phyloP scores from a whole-genome alignment of 805 yeast species.

The Yarrowia sp. region DNA sequence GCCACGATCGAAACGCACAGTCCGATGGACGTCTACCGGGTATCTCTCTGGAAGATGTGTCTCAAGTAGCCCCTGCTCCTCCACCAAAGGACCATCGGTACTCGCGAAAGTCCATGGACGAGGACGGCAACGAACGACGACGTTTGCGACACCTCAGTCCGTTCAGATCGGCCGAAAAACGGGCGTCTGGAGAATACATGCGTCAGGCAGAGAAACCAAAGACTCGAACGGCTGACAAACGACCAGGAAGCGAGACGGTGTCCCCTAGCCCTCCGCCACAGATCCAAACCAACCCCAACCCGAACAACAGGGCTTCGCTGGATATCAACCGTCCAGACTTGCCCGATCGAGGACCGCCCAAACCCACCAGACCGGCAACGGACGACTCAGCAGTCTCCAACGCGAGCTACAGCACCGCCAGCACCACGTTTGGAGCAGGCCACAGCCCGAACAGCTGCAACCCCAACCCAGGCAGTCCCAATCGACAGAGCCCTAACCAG shows the following conservation, averaged over 20 bases:
- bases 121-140: slow-evolving; percentile 21
- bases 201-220: slow-evolving; percentile 5
- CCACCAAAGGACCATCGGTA: slow-evolving; percentile 25
- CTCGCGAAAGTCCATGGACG: slow-evolving; percentile 19
- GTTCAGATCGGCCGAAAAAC: slow-evolving; percentile 21
- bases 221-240: background rate
- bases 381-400: slow-evolving; percentile 8
- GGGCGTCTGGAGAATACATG: background rate
- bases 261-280: slow-evolving; percentile 13
- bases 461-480: background rate
- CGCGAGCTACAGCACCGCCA: slow-evolving; percentile 10
- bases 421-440: background rate
- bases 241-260: slow-evolving; percentile 3
- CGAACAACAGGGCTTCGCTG: slow-evolving; percentile 13
- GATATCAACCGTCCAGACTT: slow-evolving; percentile 6
- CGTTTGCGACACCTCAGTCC: slow-evolving; percentile 16
- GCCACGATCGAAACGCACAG: slow-evolving; percentile 8
- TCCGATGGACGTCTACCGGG: slow-evolving; percentile 20
- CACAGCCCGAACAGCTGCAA: slow-evolving; percentile 1
- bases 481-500: background rate
- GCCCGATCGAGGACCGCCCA: slow-evolving; percentile 21
- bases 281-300: slow-evolving; percentile 4
- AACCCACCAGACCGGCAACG: slow-evolving; percentile 3
- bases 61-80: slow-evolving; percentile 5
- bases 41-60: slow-evolving; percentile 29